Evolutionary conservation across 768 basidiomycete species (phyloP).

Genomic region (Trametes cubensis): DNA sequence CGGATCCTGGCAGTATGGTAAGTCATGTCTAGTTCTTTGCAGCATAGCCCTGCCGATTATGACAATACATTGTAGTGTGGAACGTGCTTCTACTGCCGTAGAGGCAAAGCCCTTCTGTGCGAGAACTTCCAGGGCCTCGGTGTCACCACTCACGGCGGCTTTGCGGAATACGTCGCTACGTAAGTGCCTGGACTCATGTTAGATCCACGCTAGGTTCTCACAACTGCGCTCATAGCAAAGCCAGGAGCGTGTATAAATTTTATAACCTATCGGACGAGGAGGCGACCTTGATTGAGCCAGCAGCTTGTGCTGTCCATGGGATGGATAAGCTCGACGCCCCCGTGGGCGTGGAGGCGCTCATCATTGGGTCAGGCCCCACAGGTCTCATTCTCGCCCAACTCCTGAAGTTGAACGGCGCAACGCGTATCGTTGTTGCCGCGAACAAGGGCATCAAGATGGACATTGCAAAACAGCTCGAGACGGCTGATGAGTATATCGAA

Average conservation of each 20-base stretch:
- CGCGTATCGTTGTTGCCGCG: slow-evolving; percentile 79
- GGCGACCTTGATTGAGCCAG: slow-evolving; percentile 85
- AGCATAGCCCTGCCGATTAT: background rate
- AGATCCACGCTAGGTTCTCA: background rate
- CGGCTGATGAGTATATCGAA: slow-evolving; percentile 85
- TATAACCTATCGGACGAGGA: slow-evolving; percentile 87
- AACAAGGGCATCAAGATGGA: slow-evolving; percentile 93
- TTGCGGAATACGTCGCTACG: slow-evolving; percentile 89
- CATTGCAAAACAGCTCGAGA: slow-evolving; percentile 76
- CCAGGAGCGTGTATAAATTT: slow-evolving; percentile 85
- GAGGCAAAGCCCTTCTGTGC: slow-evolving; percentile 81
- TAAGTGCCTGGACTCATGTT: slow-evolving; percentile 39
- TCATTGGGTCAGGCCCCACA: slow-evolving; percentile 90
- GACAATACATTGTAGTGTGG: slow-evolving; percentile 56
- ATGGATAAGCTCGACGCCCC: slow-evolving; percentile 84
- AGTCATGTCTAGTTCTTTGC: slow-evolving; percentile 29
- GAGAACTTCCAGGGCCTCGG: slow-evolving; percentile 86
- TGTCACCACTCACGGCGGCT: slow-evolving; percentile 81
- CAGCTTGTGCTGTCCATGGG: slow-evolving; percentile 90
- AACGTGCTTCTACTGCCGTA: slow-evolving; percentile 84
- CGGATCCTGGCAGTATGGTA: slow-evolving; percentile 76
- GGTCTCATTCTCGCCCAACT: slow-evolving; percentile 90
- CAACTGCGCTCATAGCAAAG: slow-evolving; percentile 43
- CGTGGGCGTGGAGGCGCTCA: slow-evolving; percentile 81
- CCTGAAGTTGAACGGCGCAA: slow-evolving; percentile 84